Base-by-base conservation (phyloP, 2,329 filamentous ascomycete species). In the Sarocladium strictum region DNA sequence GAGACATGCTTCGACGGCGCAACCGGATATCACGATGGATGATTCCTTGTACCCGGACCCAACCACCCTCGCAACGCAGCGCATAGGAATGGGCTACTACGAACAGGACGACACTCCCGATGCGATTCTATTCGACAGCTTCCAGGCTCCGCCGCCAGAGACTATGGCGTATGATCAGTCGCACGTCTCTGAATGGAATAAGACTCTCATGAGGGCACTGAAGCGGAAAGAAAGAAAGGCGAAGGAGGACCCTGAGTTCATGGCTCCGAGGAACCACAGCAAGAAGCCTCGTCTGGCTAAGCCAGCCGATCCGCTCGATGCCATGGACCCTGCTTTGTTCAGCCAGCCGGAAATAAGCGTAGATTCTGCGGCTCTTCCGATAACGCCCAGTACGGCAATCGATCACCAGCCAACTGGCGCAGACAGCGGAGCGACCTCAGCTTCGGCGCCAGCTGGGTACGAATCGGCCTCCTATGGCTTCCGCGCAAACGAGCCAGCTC, bases 1-100 rank as follows among this genome's bases (percentile, higher is more conserved):
- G 9, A 40, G 6, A 12, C 17, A 35, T 45, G 50, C 33, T n/a
- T 50, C 33, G 15, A 51, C 29, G 53, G 43, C 32, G 15, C 32
- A 51, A 57, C 69, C 69, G 29, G 59, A 62, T 14, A 61, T 66
- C 26, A 61, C 64, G 21, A 60, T 59, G 7, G 66, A 71, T 51
- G 59, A 61, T 9, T 68, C 71, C 1, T 60, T 67, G 2, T 79
- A 79, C 58, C 77, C 78, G 0, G 78, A 82, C 55, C 76, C 77
- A 6, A 69, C 75, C n/a, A 61, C 71, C 33, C 64, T 75, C 35
- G 69, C 67, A 38, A 70, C 69, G n/a, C 76, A 77, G 52, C 71
- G 77, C 29, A 78, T 83, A 58, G 81, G 81, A 15, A 78, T 81
- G 72, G 80, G 79, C 10, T 84, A 83, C 64, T 84, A 83, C 62